Percentiles rank a stretch among this genome's conserved stretches.
phyloP scores from a whole-genome alignment of 2,329 filamentous ascomycete genomes.

The Diaporthe caulivora region DNA sequence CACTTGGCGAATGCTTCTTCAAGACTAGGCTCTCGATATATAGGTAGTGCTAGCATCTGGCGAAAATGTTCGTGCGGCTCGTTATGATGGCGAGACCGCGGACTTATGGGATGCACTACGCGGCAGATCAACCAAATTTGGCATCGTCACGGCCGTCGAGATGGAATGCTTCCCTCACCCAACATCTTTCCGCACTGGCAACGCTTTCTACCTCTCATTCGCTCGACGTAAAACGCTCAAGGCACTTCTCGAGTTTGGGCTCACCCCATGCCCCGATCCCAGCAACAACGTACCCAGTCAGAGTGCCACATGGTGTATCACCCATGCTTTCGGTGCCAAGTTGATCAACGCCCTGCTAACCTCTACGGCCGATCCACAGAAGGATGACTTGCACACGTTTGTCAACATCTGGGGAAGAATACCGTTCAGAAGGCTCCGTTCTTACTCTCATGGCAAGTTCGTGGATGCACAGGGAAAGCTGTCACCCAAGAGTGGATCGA shows the following conservation, averaged over 20 bases:
- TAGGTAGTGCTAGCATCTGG: slow-evolving; percentile 24
- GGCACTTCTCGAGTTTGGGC: neutral
- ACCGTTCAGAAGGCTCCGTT: neutral
- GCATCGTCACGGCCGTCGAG: slow-evolving; percentile 24
- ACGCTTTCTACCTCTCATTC: slow-evolving; percentile 18
- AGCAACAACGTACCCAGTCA: slow-evolving; percentile 10
- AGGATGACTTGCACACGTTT: neutral
- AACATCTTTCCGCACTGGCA: neutral
- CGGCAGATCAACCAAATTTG: slow-evolving; percentile 26
- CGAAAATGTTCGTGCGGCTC: slow-evolving; percentile 4
- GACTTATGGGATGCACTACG: slow-evolving; percentile 20
- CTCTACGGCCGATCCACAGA: neutral
- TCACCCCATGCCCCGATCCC: neutral
- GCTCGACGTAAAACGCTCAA: neutral
- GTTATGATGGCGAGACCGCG: neutral
- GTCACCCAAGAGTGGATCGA: neutral
- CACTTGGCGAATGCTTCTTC: too few relatives aligned
- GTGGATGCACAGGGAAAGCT: slow-evolving; percentile 9
- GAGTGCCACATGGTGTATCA: slow-evolving; percentile 21
- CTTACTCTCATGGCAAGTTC: slow-evolving; percentile 8
- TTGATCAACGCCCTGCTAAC: slow-evolving; percentile 21
- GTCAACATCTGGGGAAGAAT: slow-evolving; percentile 1
- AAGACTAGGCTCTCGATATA: too few relatives aligned
- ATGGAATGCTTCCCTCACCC: slow-evolving; percentile 24
- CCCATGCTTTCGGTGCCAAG: neutral